Conservation (phyloP, 2,329 filamentous ascomycete genomes). For the Triangularia verruculosa region DNA sequence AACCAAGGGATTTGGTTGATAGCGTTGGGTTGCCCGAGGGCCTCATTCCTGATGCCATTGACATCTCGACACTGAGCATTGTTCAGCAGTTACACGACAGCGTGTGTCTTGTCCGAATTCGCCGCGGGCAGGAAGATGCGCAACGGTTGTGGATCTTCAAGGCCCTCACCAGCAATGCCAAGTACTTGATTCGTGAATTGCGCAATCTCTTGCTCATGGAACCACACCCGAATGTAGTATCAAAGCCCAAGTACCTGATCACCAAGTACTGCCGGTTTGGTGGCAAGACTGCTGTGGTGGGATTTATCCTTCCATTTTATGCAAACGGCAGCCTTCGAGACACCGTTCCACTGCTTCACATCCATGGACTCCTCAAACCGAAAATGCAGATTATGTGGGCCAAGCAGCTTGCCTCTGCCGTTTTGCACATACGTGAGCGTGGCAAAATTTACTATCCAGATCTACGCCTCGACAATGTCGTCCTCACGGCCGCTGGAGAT, state of each 20-base stretch:
- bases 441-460: slow-evolving; percentile 55
- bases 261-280: slow-evolving; percentile 57
- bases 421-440: slow-evolving; percentile 48
- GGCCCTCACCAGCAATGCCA: slow-evolving; percentile 54
- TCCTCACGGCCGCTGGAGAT: slow-evolving; percentile 47
- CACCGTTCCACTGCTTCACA: slow-evolving; percentile 48
- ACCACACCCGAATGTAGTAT: slow-evolving; percentile 52
- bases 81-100: slow-evolving; percentile 57
- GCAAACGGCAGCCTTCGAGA: slow-evolving; percentile 54
- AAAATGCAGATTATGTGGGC: slow-evolving; percentile 52
- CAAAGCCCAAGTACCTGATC: slow-evolving; percentile 51
- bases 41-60: slow-evolving; percentile 44
- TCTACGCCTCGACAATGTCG: slow-evolving; percentile 58
- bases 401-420: slow-evolving; percentile 48
- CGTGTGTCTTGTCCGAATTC: slow-evolving; percentile 51
- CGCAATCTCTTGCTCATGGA: slow-evolving; percentile 51
- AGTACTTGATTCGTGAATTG: slow-evolving; percentile 61
- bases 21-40: slow-evolving; percentile 43
- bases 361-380: slow-evolving; percentile 43
- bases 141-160: slow-evolving; percentile 53
- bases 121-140: slow-evolving; percentile 21
- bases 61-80: slow-evolving; percentile 50
- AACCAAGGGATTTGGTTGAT: slow-evolving; percentile 39
- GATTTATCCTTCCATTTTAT: slow-evolving; percentile 56
- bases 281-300: slow-evolving; percentile 52